Percentiles rank a stretch among this genome's conserved stretches.
Evolutionary conservation across 31 red algal genomes (phyloP).

Genomic region (Asparagopsis taxiformis): DNA sequence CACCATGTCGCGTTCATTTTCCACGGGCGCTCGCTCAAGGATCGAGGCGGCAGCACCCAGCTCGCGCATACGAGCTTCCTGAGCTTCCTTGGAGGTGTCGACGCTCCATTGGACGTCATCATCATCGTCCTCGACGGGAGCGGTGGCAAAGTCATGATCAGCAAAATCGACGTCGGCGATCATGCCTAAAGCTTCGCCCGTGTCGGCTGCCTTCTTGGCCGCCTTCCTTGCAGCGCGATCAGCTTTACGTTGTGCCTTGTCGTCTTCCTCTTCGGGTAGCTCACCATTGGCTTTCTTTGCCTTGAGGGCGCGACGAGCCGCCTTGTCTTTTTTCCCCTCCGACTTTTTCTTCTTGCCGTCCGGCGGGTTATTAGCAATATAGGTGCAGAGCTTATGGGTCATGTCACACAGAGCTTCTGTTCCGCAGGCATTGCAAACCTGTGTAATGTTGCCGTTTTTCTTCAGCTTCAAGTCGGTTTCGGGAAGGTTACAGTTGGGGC

Average conservation of each 20-base stretch:
- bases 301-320: conserved; percentile 63
- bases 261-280: conserved; percentile 37
- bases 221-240: conserved; percentile 35
- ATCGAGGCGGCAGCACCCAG: conserved; percentile 73
- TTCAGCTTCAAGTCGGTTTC: conserved; percentile 93
- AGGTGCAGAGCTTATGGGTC: conserved; percentile 95
- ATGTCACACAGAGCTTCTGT: conserved; percentile 72
- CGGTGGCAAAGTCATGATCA: not conserved
- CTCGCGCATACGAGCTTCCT: conserved; percentile 64
- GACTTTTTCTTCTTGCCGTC: conserved; percentile 82
- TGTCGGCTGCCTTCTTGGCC: conserved; percentile 45
- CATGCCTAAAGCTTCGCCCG: conserved; percentile 8
- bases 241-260: conserved; percentile 26
- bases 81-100: conserved; percentile 77
- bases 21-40: conserved; percentile 53
- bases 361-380: conserved; percentile 93
- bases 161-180: conserved; percentile 2
- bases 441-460: conserved; percentile 87
- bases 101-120: conserved; percentile 89
- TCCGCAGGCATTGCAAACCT: conserved; percentile 94
- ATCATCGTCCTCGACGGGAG: conserved; percentile 53
- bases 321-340: conserved; percentile 75
- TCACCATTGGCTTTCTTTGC: conserved; percentile 30
- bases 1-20: conserved; percentile 44
- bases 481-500: conserved; percentile 83